A percentile compares a stretch with the other conserved stretches of the same genome.
Conservation (phyloP, 768 basidiomycete genomes). For the Boletus barrowsii region DNA sequence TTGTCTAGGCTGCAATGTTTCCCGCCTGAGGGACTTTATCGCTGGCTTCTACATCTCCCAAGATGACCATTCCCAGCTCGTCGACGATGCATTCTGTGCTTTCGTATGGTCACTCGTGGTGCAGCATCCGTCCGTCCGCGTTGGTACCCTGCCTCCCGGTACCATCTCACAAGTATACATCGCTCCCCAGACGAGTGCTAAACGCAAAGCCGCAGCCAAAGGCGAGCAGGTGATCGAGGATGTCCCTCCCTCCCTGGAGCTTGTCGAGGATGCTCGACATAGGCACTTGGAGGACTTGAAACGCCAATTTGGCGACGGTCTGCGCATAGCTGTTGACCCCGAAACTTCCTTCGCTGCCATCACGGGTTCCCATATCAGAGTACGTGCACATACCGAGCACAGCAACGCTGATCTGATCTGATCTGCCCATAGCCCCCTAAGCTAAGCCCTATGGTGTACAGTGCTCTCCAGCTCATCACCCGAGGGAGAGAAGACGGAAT, state of each 20-base stretch:
- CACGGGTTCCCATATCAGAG: constrained; percentile 82
- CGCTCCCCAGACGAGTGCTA: constrained; percentile 70
- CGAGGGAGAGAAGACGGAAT: constrained; percentile 75
- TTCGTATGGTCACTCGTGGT: constrained; percentile 83
- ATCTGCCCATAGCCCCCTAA: constrained; percentile 57
- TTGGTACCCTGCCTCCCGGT: constrained; percentile 67
- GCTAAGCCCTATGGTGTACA: constrained; percentile 82
- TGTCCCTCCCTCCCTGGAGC: constrained; percentile 44
- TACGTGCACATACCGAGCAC: constrained; percentile 34
- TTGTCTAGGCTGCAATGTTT: constrained; percentile 64
- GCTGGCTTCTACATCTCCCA: constrained; percentile 55
- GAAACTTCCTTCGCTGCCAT: constrained; percentile 75
- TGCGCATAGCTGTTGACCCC: constrained; percentile 74
- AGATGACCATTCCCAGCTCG: constrained; percentile 44
- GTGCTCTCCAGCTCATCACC: constrained; percentile 80
- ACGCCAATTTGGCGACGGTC: constrained; percentile 52
- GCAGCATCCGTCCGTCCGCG: constrained; percentile 67
- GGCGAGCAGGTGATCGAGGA: constrained; percentile 47
- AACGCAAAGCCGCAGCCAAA: constrained; percentile 59
- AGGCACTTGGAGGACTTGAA: constrained; percentile 56
- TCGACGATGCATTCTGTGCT: constrained; percentile 73
- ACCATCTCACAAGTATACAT: constrained; percentile 68
- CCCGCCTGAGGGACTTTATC: constrained; percentile 71
- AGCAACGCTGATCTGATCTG: background rate
- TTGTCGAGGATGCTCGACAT: constrained; percentile 54